A percentile compares a stretch with the other conserved stretches of the same genome.
Conservation (phyloP, 371 early-diverging fungal genomes). For the Mucor lusitanicus region DNA sequence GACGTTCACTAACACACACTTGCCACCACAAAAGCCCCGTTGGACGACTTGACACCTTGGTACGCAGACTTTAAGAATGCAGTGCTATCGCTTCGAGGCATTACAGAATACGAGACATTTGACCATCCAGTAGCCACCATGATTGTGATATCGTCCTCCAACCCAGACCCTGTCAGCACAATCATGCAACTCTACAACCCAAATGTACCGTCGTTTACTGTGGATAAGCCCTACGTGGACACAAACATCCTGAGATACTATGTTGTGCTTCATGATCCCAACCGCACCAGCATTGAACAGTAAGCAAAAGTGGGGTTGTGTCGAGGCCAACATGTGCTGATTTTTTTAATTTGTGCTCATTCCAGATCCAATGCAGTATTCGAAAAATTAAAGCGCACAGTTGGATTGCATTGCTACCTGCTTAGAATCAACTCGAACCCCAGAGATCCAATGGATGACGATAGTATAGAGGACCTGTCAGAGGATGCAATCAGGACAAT, state of each 20-base stretch:
- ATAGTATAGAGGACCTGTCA: conserved; percentile 17
- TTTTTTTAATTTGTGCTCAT: neutral
- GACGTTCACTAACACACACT: neutral
- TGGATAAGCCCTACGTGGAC: conserved; percentile 69
- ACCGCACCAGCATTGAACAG: conserved; percentile 55
- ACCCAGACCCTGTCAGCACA: conserved; percentile 76
- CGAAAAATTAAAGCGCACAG: conserved; percentile 66
- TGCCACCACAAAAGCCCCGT: conserved; percentile 21
- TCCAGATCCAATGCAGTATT: conserved; percentile 59
- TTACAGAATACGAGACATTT: conserved; percentile 91
- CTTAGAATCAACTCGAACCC: conserved; percentile 59
- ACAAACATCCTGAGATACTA: conserved; percentile 70
- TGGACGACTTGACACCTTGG: conserved; percentile 82
- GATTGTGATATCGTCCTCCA: conserved; percentile 75
- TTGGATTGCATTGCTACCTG: conserved; percentile 69
- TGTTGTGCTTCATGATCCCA: conserved; percentile 75
- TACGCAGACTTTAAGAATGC: conserved; percentile 75
- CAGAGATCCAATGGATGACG: conserved; percentile 32
- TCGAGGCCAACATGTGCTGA: neutral
- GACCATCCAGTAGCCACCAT: conserved; percentile 90
- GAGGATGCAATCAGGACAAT: conserved; percentile 19
- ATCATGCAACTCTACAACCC: conserved; percentile 64
- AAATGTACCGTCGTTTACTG: conserved; percentile 55
- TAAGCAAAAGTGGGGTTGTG: conserved; percentile 23
- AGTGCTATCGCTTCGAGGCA: conserved; percentile 65